Base-by-base conservation (phyloP, 805 yeast genomes). In the Metahyphopichia silvanorum region DNA sequence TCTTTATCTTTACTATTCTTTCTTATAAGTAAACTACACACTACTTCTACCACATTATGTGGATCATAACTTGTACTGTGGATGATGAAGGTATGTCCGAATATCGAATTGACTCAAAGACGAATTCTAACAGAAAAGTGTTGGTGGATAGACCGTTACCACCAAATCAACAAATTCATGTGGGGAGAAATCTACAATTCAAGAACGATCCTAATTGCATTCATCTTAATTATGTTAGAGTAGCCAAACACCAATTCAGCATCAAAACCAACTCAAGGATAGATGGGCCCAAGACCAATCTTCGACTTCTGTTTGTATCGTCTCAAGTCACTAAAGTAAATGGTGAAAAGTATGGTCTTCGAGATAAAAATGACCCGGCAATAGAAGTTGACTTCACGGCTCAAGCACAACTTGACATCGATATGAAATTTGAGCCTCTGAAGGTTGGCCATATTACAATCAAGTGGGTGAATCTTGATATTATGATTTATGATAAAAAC, bases 291-390 rank as follows among this genome's bases (percentile, higher is more conserved):
- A n/a, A n/a, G n/a, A n/a, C n/a, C n/a, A n/a, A n/a, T n/a, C n/a
- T n/a, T n/a, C n/a, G n/a, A n/a, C n/a, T n/a, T n/a, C n/a, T n/a
- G 8, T 45, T 60, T 16, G 48, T 58, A 18, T 53, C 66, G 2
- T 44, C 60, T 10, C 60, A 63, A 14, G 47, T 55, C 22, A 49
- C 60, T 4, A 46, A 40, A n/a, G 49, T 61, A 29, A 55, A 60
- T 37, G 60, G 54, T 3, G 33, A 33, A 8, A 26, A 42, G 8
- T 44, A 44, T 35, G 55, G 51, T 29, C 43, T 58, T 5, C 16
- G 18, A 20, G 23, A 27, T n/a, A 11, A 14, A 8, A n/a, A 27
- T 3, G 26, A 24, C 7, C 21, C 21, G 13, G 10, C 25, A 11
- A 20, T 23, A 30, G 10, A 15, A 12, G 19, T 13, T 12, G 18